Base-by-base conservation (phyloP, 306 rosid genomes). In the Medicago ruthenica region DNA sequence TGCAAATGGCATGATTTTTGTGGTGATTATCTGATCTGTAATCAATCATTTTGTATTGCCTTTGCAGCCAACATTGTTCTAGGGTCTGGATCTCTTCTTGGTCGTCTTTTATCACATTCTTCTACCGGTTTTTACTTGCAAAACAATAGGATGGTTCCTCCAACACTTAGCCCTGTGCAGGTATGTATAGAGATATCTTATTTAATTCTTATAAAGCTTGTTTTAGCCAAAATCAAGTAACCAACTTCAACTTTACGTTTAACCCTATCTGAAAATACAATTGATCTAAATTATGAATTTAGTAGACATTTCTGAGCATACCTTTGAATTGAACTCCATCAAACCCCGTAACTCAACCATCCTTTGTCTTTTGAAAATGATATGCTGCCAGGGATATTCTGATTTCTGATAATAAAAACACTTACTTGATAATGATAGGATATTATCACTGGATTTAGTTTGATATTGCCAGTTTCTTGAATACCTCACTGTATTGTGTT, bases 41-140 rank as follows among this genome's bases (percentile, higher is more conserved):
- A 57, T 79, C 61, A 47, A 76, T 58, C 27, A 54, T 69, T 75
- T 81, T 16, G 50, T 73, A 51, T 79, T 59, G 61, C 75, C 74
- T 86, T 76, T 89, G 87, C 85, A 95, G 97, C 97, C 73, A 86
- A 80, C 78, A 45, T 90, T 84, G 89, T 89, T 48, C 63, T 88
- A 73, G 93, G 89, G 70, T 81, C 99, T 68, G 92, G 88, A 68
- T 88, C 96, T 7, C 76, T 95, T 71, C 48, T 95, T 75, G 89
- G 96, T 36, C 87, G 96, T 75, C 67, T 95, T 84, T 76, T 92
- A 64, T 78, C 97, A 51, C 65, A 88, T 73, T 70, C 86, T 74
- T 77, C 85, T 70, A 64, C 55, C 50, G 41, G 74, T 16, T 77
- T 76, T 76, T 83, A 70, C 81, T 80, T 86, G 74, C 81, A 80